phyloP scores from a whole-genome alignment of 1,284 basidiomycete species.

The Malassezia yamatoensis region DNA sequence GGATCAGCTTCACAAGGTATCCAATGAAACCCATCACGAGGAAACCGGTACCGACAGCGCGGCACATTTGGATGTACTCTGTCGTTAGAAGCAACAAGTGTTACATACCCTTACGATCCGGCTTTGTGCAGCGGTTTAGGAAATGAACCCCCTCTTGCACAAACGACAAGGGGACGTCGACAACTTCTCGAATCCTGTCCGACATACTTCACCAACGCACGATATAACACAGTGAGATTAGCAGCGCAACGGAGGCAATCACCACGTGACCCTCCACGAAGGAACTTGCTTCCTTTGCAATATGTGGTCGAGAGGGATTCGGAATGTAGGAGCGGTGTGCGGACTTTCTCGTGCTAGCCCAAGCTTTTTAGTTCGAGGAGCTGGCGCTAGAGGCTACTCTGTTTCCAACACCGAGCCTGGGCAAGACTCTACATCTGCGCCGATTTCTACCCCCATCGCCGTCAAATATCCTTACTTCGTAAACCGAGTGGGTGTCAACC shows the following conservation, averaged over 20 bases:
- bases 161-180: slow-evolving; percentile 84
- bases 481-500: slow-evolving; percentile 26
- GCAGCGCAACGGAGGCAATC: too few relatives aligned
- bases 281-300: not conserved
- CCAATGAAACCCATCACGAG: slow-evolving; percentile 48
- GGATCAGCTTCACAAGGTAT: slow-evolving; percentile 48
- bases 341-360: not conserved
- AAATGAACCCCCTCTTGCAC: slow-evolving; percentile 89
- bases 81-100: not conserved
- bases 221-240: too few relatives aligned
- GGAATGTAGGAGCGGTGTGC: not conserved
- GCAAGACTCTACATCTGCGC: too few relatives aligned
- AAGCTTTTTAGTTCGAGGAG: too few relatives aligned
- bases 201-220: slow-evolving; percentile 55
- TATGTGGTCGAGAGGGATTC: slow-evolving; percentile 2
- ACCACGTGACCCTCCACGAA: too few relatives aligned
- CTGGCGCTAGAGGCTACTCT: too few relatives aligned
- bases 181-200: slow-evolving; percentile 78
- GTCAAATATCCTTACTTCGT: slow-evolving; percentile 30
- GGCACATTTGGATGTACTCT: slow-evolving; percentile 48
- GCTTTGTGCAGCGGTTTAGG: slow-evolving; percentile 92
- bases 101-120: slow-evolving; percentile 76
- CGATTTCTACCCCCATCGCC: not conserved
- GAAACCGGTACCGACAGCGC: slow-evolving; percentile 45
- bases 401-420: too few relatives aligned